Evolutionary conservation across 1,284 basidiomycete species (phyloP).

Genomic region (Pisolithus thermaeus): DNA sequence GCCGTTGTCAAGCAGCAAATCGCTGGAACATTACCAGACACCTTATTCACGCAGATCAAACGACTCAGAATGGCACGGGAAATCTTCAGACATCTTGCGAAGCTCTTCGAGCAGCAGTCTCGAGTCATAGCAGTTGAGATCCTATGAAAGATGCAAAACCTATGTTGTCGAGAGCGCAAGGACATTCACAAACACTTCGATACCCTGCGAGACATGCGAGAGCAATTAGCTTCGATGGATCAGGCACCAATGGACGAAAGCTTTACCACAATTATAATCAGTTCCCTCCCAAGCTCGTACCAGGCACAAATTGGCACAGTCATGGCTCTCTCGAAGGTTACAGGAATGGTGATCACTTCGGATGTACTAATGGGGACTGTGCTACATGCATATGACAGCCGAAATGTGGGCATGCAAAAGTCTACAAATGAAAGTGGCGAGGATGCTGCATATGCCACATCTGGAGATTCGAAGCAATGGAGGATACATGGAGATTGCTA

Average conservation of each 20-base stretch:
- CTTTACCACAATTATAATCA: conserved; percentile 3
- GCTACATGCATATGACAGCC: not conserved
- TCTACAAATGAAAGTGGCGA: too few relatives aligned
- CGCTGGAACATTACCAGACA: conserved; percentile 23
- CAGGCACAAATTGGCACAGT: not conserved
- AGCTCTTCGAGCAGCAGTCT: not conserved
- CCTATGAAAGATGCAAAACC: conserved; percentile 13
- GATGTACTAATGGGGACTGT: not conserved
- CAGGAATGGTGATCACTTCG: not conserved
- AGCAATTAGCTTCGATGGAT: conserved; percentile 19
- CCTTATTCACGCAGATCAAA: conserved; percentile 23
- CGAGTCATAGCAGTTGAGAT: conserved; percentile 11
- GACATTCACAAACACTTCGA: conserved; percentile 13
- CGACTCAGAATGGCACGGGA: conserved; percentile 11
- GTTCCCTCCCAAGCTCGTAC: too few relatives aligned
- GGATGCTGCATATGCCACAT: too few relatives aligned
- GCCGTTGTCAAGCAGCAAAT: conserved; percentile 23
- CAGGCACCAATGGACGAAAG: conserved; percentile 8
- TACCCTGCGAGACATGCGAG: conserved; percentile 3
- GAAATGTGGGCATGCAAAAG: not conserved
- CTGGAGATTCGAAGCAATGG: too few relatives aligned
- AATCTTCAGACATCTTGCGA: conserved; percentile 5
- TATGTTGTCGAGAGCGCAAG: conserved; percentile 11
- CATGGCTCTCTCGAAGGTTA: not conserved
- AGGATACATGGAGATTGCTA: too few relatives aligned